A percentile compares a stretch with the other conserved stretches of the same genome.
Evolutionary conservation across 495 filamentous ascomycete genomes (phyloP).

Genomic region (Lasiosphaeria miniovina): DNA sequence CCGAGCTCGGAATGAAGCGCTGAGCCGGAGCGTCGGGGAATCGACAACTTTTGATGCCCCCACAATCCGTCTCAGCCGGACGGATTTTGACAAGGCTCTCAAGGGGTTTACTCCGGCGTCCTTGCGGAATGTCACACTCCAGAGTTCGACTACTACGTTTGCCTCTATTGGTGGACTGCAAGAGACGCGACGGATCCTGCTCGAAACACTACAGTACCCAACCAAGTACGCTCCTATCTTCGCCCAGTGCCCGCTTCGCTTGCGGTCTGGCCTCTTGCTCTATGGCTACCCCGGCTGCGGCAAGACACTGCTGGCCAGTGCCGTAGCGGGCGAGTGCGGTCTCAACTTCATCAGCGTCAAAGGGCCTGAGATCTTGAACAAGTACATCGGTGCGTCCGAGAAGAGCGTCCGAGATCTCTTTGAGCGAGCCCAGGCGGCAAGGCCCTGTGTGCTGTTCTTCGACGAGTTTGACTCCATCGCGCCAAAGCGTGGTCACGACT

Average conservation of each 20-base stretch:
- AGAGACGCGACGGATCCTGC: slow-evolving; percentile 76
- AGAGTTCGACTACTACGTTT: slow-evolving; percentile 84
- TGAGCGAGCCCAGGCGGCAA: slow-evolving; percentile 82
- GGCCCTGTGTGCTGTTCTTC: slow-evolving; percentile 92
- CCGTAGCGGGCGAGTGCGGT: slow-evolving; percentile 92
- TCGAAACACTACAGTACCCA: slow-evolving; percentile 95
- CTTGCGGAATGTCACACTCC: slow-evolving; percentile 87
- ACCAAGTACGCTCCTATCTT: slow-evolving; percentile 99
- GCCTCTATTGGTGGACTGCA: slow-evolving; percentile 85
- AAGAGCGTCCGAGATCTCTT: slow-evolving; percentile 94
- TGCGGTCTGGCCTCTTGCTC: slow-evolving; percentile 85
- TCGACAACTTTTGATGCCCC: slow-evolving; percentile 24
- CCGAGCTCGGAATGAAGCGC: slow-evolving; percentile 83
- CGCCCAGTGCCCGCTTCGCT: slow-evolving; percentile 84
- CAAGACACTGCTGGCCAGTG: slow-evolving; percentile 89
- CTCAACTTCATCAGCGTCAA: slow-evolving; percentile 98
- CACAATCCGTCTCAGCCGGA: slow-evolving; percentile 57
- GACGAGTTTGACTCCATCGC: slow-evolving; percentile 98
- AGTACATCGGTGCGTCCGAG: slow-evolving; percentile 95
- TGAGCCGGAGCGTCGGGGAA: slow-evolving; percentile 68
- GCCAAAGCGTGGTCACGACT: slow-evolving; percentile 94
- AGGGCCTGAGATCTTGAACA: slow-evolving; percentile 96
- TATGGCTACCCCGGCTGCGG: slow-evolving; percentile 96
- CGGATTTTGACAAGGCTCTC: slow-evolving; percentile 79
- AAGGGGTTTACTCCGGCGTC: slow-evolving; percentile 93